A percentile compares a stretch with the other conserved stretches of the same genome.
Evolutionary conservation across 306 rosid genomes (phyloP).

Genomic region (Ochetophila trinervis): DNA sequence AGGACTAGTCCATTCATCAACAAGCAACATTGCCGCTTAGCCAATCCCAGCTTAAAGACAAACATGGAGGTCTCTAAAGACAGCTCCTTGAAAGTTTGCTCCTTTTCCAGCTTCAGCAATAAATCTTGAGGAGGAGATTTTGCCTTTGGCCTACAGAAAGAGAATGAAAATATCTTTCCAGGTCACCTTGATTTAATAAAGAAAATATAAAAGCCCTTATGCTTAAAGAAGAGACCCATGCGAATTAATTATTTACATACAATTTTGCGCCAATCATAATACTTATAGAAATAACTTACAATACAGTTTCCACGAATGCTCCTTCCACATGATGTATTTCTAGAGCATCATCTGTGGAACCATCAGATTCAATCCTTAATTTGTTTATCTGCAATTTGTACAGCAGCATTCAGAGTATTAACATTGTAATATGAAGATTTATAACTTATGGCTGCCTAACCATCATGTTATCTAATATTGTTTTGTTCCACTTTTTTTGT

Average conservation of each 20-base stretch:
- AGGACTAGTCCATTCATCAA: slow-evolving; percentile 90
- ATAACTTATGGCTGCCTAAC: neutral
- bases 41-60: slow-evolving; percentile 77
- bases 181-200: slow-evolving; percentile 2
- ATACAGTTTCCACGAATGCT: slow-evolving; percentile 86
- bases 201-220: slow-evolving; percentile 2
- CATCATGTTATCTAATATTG: neutral
- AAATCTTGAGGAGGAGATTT: slow-evolving; percentile 89
- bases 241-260: slow-evolving; percentile 16
- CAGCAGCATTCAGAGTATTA: slow-evolving; percentile 4
- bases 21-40: slow-evolving; percentile 61
- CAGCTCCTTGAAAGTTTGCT: slow-evolving; percentile 59
- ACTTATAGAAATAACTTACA: slow-evolving; percentile 50
- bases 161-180: slow-evolving; percentile 26
- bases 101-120: slow-evolving; percentile 75
- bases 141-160: slow-evolving; percentile 66
- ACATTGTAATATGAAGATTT: slow-evolving; percentile 17
- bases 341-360: slow-evolving; percentile 50
- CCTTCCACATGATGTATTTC: slow-evolving; percentile 83
- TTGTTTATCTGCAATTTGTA: slow-evolving; percentile 63
- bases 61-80: slow-evolving; percentile 72
- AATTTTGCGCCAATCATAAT: neutral
- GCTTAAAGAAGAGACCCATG: neutral
- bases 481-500: no score
- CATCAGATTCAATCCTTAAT: slow-evolving; percentile 65